Base-by-base conservation (phyloP, 1,284 basidiomycete species). In the Cryptococcus neoformans region DNA sequence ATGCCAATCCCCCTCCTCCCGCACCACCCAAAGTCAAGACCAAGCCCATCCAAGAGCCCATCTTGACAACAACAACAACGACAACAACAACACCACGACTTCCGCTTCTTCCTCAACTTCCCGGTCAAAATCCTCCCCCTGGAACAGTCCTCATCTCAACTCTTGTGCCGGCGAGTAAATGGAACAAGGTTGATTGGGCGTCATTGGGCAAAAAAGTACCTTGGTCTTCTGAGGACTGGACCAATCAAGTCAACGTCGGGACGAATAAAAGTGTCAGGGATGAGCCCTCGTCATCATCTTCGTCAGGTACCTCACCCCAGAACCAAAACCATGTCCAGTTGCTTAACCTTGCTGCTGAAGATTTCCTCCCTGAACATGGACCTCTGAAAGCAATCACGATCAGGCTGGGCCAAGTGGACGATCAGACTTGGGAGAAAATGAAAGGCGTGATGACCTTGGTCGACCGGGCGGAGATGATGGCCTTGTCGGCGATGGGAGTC, bases 111-210 rank as follows among this genome's bases (percentile, higher is more conserved):
- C 65, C 67, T 2, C 49, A 60, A 28, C 53, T 72, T 12, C 63
- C 69, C 0, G 69, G 69, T 1, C 65, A 60, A 57, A 21, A 51
- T 10, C 72, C 72, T 1, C 36, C 46, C 4, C 49, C 53, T 0
- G 72, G 73, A 1, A 76, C 73, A 0, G 67, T 76, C 0, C 57
- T 73, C 2, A 37, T 74, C 9, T 72, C 72, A 11, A 73, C 67
- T 0, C 55, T 70, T 28, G 47, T 74, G 1, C 70, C 73, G 2
- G 47, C 56, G 4, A 57, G 46, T 5, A 55, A 51, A 8, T 76
- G 72, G 68, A 44, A 49, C 5, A 60, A 59, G 58, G 67, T 70
- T 0, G 64, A 70, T 45, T 74, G 73, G 74, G 50, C 57, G 4
- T 45, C 48, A 17, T 48, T 73, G 12, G 58, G 54, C 14, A 59